Evolutionary conservation across 495 filamentous ascomycete species (phyloP).

Genomic region (Aspergillus heteromorphus): DNA sequence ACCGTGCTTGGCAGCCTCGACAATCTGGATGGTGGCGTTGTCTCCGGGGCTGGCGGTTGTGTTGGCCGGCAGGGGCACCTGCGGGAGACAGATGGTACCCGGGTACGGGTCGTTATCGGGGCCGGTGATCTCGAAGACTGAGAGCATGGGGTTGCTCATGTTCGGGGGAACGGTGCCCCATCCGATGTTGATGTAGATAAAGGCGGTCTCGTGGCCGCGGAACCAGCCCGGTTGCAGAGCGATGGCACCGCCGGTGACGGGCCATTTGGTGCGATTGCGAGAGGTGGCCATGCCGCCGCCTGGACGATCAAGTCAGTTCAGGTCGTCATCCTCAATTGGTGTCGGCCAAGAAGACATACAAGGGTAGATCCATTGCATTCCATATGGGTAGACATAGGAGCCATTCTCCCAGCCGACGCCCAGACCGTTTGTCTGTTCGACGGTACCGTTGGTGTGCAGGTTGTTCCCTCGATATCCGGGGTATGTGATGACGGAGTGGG

Average conservation of each 20-base stretch:
- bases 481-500: constrained; percentile 88
- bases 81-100: constrained; percentile 83
- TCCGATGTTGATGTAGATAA: constrained; percentile 95
- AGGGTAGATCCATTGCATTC: constrained; percentile 98
- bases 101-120: constrained; percentile 76
- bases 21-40: constrained; percentile 90
- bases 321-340: too few species aligned
- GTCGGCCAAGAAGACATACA: too few species aligned
- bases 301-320: constrained; percentile 28
- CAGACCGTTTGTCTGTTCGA: constrained; percentile 38
- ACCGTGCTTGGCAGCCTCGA: constrained; percentile 85
- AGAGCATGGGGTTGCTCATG: constrained; percentile 79
- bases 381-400: constrained; percentile 63
- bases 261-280: constrained; percentile 87
- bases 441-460: constrained; percentile 66
- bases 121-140: constrained; percentile 80
- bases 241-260: constrained; percentile 76
- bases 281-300: constrained; percentile 81
- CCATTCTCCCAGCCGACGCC: constrained; percentile 42
- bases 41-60: constrained; percentile 70
- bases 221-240: constrained; percentile 95
- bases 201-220: constrained; percentile 76
- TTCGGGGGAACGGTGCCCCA: constrained; percentile 79
- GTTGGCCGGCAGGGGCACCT: constrained; percentile 79
- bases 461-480: constrained; percentile 95